Percentiles rank a stretch among this genome's conserved stretches.
These are phyloP conservation scores for Grosmannia penicillata DNA, from an alignment of 2,329 filamentous ascomycete genomes.

Conservation along the genomic window DNA sequence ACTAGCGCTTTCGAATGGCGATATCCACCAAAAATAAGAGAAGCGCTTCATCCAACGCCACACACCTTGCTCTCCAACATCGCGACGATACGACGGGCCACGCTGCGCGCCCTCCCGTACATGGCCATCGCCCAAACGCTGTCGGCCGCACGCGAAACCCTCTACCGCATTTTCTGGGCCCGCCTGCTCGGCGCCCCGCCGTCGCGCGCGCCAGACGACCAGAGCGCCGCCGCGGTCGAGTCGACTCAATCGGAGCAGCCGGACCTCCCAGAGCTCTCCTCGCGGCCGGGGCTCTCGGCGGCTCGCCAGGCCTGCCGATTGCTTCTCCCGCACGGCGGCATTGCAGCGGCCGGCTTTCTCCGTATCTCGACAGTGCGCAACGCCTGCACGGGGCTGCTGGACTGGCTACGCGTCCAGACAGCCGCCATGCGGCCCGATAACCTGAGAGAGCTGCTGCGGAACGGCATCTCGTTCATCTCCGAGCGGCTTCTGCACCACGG, in stretches of 20 bases:
- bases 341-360: no score
- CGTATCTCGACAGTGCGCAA: no score
- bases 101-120: not conserved
- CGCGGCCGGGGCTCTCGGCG: no score
- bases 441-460: conserved; percentile 6
- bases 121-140: conserved; percentile 6
- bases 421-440: conserved; percentile 10
- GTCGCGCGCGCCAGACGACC: no score
- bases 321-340: no score
- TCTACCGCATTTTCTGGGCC: not conserved
- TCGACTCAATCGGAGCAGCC: no score
- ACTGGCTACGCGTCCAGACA: conserved; percentile 6
- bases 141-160: not conserved
- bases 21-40: not conserved
- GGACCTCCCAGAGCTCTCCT: no score
- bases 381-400: not conserved
- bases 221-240: no score
- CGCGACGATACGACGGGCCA: not conserved
- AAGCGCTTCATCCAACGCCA: not conserved
- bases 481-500: conserved; percentile 6
- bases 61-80: not conserved
- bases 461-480: conserved; percentile 9
- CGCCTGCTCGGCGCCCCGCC: not conserved
- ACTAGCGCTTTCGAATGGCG: no score
- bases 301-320: no score